phyloP scores from a whole-genome alignment of 2,329 filamentous ascomycete species.

The Spiromastix sp. region DNA sequence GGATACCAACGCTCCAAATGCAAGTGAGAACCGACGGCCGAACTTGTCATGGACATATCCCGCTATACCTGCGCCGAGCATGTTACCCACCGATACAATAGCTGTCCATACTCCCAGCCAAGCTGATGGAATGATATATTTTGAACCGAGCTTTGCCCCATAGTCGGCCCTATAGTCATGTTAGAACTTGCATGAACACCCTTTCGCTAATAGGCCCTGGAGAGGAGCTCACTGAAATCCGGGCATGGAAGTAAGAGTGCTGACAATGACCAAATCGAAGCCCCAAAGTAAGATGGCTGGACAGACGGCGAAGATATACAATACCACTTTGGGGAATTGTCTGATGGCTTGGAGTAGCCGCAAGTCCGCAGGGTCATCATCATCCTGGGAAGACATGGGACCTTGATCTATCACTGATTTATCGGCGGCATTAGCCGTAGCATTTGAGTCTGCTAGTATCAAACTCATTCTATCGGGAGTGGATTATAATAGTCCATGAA shows the following conservation, averaged over 20 bases:
- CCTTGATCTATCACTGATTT: too few relatives aligned
- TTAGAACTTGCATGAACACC: too few relatives aligned
- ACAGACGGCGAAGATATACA: slow-evolving; percentile 9
- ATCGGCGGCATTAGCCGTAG: too few relatives aligned
- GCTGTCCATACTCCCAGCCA: slow-evolving; percentile 39
- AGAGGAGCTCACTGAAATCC: slow-evolving; percentile 12
- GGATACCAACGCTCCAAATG: slow-evolving; percentile 27
- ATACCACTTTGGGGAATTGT: slow-evolving; percentile 10
- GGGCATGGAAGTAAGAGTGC: slow-evolving; percentile 12
- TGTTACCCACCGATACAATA: slow-evolving; percentile 28
- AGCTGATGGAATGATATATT: slow-evolving; percentile 31
- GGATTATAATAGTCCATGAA: too few relatives aligned
- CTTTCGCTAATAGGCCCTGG: too few relatives aligned
- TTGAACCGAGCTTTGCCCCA: slow-evolving; percentile 20
- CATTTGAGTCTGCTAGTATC: too few relatives aligned
- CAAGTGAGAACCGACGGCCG: slow-evolving; percentile 29
- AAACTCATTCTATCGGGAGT: too few relatives aligned
- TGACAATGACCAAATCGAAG: slow-evolving; percentile 13
- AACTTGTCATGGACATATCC: slow-evolving; percentile 32
- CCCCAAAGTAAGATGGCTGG: slow-evolving; percentile 12
- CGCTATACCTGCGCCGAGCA: slow-evolving; percentile 28
- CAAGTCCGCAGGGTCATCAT: slow-evolving; percentile 4
- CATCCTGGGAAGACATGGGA: too few relatives aligned
- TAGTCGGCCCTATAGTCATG: slow-evolving; percentile 23
- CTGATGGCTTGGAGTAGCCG: slow-evolving; percentile 8